Base-by-base conservation (phyloP, 2,329 filamentous ascomycete genomes). In the Setomelanomma holmii region DNA sequence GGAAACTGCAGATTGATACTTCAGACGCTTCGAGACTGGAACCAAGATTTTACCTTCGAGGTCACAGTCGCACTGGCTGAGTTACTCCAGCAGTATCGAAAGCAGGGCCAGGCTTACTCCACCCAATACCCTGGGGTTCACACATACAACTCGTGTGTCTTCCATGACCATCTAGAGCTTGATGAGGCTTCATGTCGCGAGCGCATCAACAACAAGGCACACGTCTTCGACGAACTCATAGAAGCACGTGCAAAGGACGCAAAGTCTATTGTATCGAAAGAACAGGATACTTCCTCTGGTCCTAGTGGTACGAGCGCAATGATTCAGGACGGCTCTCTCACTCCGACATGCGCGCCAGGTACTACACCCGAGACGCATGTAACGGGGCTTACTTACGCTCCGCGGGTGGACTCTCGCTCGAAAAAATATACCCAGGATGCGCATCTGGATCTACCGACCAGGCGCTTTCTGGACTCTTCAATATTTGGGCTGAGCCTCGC, bases 191-290 rank as follows among this genome's bases (percentile, higher is more conserved):
- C 48, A 8, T 60, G 55, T 22, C 45, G 55, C 7, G 4, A 48
- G 7, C 52, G 50, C 11, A 51, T 58, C 11, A 5, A 14, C 1
- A 7, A 40, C 14, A 36, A 36, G 7, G 23, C 45, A 4, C 24
- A 52, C 19, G 34, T 60, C 17, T 56, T 58, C 14, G 19, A 14
- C 3, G 14, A 7, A 1, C 47, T 51, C n/a, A 42, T 51, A 12
- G 36, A 47, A 12, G 41, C 48, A 16, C 49, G 48, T 16, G 12
- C 38, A 10, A 45, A 47, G 16, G 22, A 52, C 12, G 40, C n/a
- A 6, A 24, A 39, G 6, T 11, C 11, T 3, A 49, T 45, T n/a
- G 1, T 19, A 14, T 10, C 27, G 4, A 23, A 49, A 33, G 8
- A 36, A 21, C n/a, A 14, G 14, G 11, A n/a, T 6, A 30, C 27